Conservation (phyloP, 2,329 filamentous ascomycete genomes). For the Myriosclerotinia curreyana region DNA sequence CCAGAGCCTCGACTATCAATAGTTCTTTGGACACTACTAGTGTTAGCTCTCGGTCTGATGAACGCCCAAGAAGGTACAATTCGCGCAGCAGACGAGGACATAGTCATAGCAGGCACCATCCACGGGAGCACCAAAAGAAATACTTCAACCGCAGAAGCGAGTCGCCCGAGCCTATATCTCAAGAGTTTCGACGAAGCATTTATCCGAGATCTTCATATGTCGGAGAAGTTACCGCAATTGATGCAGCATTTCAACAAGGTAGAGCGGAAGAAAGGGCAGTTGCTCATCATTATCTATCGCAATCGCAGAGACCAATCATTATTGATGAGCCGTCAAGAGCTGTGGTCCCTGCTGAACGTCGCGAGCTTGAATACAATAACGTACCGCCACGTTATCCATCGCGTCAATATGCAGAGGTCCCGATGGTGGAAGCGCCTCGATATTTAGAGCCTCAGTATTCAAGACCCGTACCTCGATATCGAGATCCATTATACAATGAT, state of each 20-base stretch:
- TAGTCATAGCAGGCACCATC: conserved; percentile 29
- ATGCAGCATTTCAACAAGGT: conserved; percentile 33
- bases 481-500: conserved; percentile 3
- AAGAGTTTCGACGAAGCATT: conserved; percentile 2
- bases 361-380: conserved; percentile 14
- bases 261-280: conserved; percentile 31
- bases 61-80: conserved; percentile 19
- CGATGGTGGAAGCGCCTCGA: conserved; percentile 14
- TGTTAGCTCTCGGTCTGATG: conserved; percentile 26
- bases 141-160: conserved; percentile 25
- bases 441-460: conserved; percentile 9
- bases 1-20: conserved; percentile 17
- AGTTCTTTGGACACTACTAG: conserved; percentile 26
- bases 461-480: conserved; percentile 21
- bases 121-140: conserved; percentile 26
- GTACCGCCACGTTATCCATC: background rate
- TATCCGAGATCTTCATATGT: conserved; percentile 23
- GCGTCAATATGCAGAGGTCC: conserved; percentile 23
- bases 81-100: conserved; percentile 22
- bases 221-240: conserved; percentile 7
- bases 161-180: conserved; percentile 27
- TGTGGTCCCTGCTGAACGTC: conserved; percentile 13
- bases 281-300: conserved; percentile 22
- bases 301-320: conserved; percentile 20
- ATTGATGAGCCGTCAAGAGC: conserved; percentile 17